Conservation (phyloP, 768 basidiomycete genomes). For the Tubosaeta sp. region DNA sequence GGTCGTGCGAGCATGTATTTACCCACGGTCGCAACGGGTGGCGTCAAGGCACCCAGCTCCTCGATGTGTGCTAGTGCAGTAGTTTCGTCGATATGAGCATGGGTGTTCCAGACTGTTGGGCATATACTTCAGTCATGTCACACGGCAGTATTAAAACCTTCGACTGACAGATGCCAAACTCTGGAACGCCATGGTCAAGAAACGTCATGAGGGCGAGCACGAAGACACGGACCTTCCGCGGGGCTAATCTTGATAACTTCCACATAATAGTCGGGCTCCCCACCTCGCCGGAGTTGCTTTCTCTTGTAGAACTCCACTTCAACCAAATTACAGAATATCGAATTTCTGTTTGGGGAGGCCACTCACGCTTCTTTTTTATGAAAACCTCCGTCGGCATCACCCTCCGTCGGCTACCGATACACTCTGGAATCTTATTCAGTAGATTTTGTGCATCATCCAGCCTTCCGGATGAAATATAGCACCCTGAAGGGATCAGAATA, state of each 20-base stretch:
- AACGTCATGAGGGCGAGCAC: not conserved
- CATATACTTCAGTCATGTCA: slow-evolving; percentile 2
- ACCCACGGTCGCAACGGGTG: slow-evolving; percentile 35
- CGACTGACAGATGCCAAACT: slow-evolving; percentile 64
- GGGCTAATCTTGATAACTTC: slow-evolving; percentile 60
- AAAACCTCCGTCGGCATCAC: slow-evolving; percentile 72
- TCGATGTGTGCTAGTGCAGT: slow-evolving; percentile 58
- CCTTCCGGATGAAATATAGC: slow-evolving; percentile 55
- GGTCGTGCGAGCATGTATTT: slow-evolving; percentile 19
- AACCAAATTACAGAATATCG: not conserved
- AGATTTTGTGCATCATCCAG: slow-evolving; percentile 55
- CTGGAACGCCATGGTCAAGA: slow-evolving; percentile 31
- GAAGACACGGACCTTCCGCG: slow-evolving; percentile 53
- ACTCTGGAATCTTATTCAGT: slow-evolving; percentile 55
- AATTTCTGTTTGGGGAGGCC: not conserved
- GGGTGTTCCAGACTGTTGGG: slow-evolving; percentile 70
- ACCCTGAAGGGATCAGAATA: slow-evolving; percentile 38
- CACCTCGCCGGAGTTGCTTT: slow-evolving; percentile 56
- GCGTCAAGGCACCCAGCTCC: slow-evolving; percentile 49
- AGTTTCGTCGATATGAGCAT: slow-evolving; percentile 51
- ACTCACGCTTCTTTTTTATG: slow-evolving; percentile 71
- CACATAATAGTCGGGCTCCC: slow-evolving; percentile 47
- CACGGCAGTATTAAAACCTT: not conserved
- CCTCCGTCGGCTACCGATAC: slow-evolving; percentile 60
- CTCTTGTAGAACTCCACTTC: slow-evolving; percentile 71